Base-by-base conservation (phyloP, 2,329 filamentous ascomycete species). In the Colletotrichum paranaense region DNA sequence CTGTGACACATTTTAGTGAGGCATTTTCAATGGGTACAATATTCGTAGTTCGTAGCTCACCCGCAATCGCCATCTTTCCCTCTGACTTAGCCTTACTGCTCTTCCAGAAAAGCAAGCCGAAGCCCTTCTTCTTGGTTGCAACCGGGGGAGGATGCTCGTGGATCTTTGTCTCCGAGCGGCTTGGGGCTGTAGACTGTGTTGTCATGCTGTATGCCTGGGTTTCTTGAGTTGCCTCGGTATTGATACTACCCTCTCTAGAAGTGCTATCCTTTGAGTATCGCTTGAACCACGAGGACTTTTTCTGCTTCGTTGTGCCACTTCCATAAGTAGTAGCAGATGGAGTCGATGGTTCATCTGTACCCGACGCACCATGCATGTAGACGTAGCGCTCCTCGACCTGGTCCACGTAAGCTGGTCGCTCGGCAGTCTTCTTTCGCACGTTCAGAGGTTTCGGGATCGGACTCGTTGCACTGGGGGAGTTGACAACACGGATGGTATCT, bases 101-200 rank as follows among this genome's bases (percentile, higher is more conserved):
- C 78, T 88, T 90, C 88, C 88, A 91, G 74, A 91, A 91, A 5
- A 86, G 82, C 19, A 90, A 84, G 35, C 82, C 83, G 73, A 91
- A 89, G 9, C 83, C 83, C 81, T 87, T 87, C 81, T 86, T 90
- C 63, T 79, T 80, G 2, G 78, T 71, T 35, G 76, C 75, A 30
- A 69, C 62, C 38, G 72, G 46, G 9, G 32, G 59, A 22, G 49
- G 57, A 46, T 52, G 19, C 26, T 56, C 35, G 8, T 57, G 46
- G 5, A 35, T 57, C 58, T 67, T 57, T 38, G 38, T 65, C 24
- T 74, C 71, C 19, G 67, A 67, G 52, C 64, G 12, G 76, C 77
- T 6, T 32, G 70, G 73, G 19, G 64, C 70, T 11, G 68, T 74
- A 7, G 72, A 74, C 24, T 68, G 63, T 12, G 72, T 74, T 16